Evolutionary conservation across 805 yeast genomes (phyloP).

Genomic region (Debaryomyces castellii): DNA sequence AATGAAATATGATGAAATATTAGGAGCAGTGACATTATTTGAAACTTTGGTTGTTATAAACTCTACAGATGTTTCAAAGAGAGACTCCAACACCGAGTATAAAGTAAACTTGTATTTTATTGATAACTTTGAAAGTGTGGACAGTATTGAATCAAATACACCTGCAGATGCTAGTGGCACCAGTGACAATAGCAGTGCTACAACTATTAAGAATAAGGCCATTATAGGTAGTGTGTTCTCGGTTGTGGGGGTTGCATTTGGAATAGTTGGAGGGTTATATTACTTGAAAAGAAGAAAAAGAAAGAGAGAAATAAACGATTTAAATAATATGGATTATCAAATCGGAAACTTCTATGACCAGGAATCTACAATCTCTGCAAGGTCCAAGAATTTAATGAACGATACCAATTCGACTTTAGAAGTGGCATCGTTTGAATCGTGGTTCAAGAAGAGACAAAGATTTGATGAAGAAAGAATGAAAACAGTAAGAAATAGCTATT

Average conservation of each 20-base stretch:
- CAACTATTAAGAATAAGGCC: slow-evolving; percentile 22
- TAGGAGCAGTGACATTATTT: slow-evolving; percentile 56
- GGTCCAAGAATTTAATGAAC: slow-evolving; percentile 11
- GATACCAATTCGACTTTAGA: slow-evolving; percentile 42
- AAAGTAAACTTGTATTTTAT: slow-evolving; percentile 43
- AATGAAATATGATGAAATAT: slow-evolving; percentile 20
- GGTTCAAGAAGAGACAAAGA: slow-evolving; percentile 51
- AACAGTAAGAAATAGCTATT: slow-evolving; percentile 20
- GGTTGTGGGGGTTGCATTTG: slow-evolving; percentile 20
- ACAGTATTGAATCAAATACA: slow-evolving; percentile 17
- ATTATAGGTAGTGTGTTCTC: slow-evolving; percentile 41
- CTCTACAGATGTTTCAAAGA: slow-evolving; percentile 13
- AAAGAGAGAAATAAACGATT: slow-evolving; percentile 15
- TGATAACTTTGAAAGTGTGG: slow-evolving; percentile 30
- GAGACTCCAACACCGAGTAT: slow-evolving; percentile 26
- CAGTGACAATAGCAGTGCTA: neutral
- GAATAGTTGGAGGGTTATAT: slow-evolving; percentile 12
- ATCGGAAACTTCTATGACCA: slow-evolving; percentile 29
- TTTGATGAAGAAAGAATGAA: slow-evolving; percentile 30
- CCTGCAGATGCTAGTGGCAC: neutral
- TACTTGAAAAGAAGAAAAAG: slow-evolving; percentile 19
- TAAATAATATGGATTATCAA: slow-evolving; percentile 26
- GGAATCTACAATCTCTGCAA: slow-evolving; percentile 9
- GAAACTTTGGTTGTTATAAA: slow-evolving; percentile 48
- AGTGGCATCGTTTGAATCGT: slow-evolving; percentile 49